phyloP scores from a whole-genome alignment of 148 eudicot species.

The Fagopyrum esculentum region DNA sequence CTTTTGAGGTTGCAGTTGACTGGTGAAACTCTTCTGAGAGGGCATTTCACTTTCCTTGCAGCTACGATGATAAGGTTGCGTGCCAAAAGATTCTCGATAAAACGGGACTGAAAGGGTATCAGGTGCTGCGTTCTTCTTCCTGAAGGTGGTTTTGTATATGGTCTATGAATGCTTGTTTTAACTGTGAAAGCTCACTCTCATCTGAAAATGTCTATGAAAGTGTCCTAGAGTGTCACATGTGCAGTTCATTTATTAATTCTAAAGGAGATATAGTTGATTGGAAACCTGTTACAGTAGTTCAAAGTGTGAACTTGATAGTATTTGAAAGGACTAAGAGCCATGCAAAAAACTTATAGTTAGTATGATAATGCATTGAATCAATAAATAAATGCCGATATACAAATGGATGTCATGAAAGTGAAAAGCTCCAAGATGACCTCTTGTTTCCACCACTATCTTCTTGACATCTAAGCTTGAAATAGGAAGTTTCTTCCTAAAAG shows the following conservation, averaged over 20 bases:
- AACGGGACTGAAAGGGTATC: constrained; percentile 92
- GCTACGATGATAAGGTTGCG: constrained; percentile 89
- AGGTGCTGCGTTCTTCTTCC: constrained; percentile 39
- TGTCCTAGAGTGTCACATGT: neutral
- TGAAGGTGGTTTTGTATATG: neutral
- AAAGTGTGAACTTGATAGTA: neutral
- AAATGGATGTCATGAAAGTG: neutral
- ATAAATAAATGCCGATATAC: neutral
- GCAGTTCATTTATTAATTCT: neutral
- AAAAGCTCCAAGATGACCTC: neutral
- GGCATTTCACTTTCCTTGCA: constrained; percentile 27
- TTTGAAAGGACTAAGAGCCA: neutral
- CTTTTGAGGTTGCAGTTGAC: neutral
- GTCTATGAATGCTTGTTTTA: neutral
- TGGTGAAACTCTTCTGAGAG: neutral
- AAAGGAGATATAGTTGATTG: neutral
- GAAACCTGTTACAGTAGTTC: neutral
- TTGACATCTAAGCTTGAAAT: neutral
- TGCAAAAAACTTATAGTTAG: neutral
- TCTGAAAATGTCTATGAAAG: neutral
- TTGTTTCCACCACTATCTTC: neutral
- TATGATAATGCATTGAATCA: neutral
- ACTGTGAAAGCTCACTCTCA: neutral
- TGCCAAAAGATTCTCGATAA: constrained; percentile 84
- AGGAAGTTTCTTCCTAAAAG: neutral